Evolutionary conservation across 2,329 filamentous ascomycete species (phyloP).

Genomic region (Fusarium pininemorale): DNA sequence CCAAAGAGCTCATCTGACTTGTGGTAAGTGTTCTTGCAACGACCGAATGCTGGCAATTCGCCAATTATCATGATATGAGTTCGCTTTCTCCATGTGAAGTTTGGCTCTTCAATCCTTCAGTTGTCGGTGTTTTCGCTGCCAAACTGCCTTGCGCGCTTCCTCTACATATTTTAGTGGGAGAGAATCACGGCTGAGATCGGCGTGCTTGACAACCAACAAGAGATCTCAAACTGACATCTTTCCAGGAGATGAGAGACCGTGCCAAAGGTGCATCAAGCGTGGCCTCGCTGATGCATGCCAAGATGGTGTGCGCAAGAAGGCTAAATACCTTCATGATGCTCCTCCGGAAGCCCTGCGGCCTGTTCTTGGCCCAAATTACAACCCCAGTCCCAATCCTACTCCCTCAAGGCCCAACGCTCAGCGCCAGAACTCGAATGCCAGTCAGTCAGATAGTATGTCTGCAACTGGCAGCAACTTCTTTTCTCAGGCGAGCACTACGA

Average conservation of each 20-base stretch:
- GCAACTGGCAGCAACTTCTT: slow-evolving; percentile 58
- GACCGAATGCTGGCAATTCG: not conserved
- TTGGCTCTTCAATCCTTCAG: slow-evolving; percentile 9
- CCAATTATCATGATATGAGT: not conserved
- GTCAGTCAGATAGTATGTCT: slow-evolving; percentile 57
- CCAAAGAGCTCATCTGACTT: slow-evolving; percentile 96
- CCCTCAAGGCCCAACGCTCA: slow-evolving; percentile 57
- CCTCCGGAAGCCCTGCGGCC: slow-evolving; percentile 88
- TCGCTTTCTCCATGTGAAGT: slow-evolving; percentile 20
- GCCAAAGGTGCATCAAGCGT: slow-evolving; percentile 92
- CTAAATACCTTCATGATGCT: slow-evolving; percentile 97
- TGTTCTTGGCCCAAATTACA: slow-evolving; percentile 79
- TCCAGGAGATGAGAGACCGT: slow-evolving; percentile 92
- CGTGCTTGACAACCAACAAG: not conserved
- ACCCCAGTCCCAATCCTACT: slow-evolving; percentile 62
- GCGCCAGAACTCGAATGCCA: slow-evolving; percentile 59
- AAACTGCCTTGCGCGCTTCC: not conserved
- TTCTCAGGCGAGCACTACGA: slow-evolving; percentile 55
- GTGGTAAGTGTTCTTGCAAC: slow-evolving; percentile 74
- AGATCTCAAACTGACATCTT: slow-evolving; percentile 33
- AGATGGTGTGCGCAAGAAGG: slow-evolving; percentile 97
- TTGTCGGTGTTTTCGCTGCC: not conserved
- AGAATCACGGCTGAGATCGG: not conserved
- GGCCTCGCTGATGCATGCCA: slow-evolving; percentile 91
- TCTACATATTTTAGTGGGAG: not conserved